Evolutionary conservation across 768 basidiomycete genomes (phyloP), one percentile per base, ranked within the genome.

Genomic region (Cystobasidium ongulense): DNA sequence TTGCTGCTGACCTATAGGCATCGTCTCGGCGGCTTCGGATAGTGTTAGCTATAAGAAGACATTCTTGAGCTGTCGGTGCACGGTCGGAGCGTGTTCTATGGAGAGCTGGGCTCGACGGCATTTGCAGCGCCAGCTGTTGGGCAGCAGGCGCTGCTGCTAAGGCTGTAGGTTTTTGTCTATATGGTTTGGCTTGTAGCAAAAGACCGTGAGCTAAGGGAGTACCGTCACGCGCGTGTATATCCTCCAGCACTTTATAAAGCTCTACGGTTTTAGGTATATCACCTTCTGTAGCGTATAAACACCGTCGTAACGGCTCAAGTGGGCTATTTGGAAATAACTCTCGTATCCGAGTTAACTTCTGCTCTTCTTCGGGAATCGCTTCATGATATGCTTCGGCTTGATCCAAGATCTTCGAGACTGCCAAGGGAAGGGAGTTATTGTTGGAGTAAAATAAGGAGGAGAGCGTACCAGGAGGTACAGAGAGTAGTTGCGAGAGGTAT

Each of bases 1-100:
- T 59, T 15, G 81, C 82, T 0, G 81, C 82, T 4, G 76, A 78
- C 31, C 81, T 73, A 61, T 82, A 79, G 13, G 81, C 81, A 5
- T 76, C 78, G 72, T 80, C 79, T 23, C 82, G 76, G 15, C 77
- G 76, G n/a, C 43, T 67, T 2, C 80, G 62, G 52, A 81, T 80
- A 15, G 77, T 76, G 10, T 35, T 38, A 4, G 81, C 81, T 31
- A 78, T 76, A 3, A 65, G 53, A 4, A 78, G 72, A 72, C 82
- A 82, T 36, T 81, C 80, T 15, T 33, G 39, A 8, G 66, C 46
- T 29, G 71, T 36, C 54, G 74, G 74, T 17, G 68, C 71, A 27
- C 66, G 41, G 1, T 29, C 57, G 8, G 61, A 21, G 25, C 54
- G 29, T 2, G 33, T 27, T 4, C 25, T n/a, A 36, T 11, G 57